Percentiles rank a stretch among this genome's conserved stretches.
Evolutionary conservation across 768 basidiomycete species (phyloP).

Genomic region (Naganishia kalamii): DNA sequence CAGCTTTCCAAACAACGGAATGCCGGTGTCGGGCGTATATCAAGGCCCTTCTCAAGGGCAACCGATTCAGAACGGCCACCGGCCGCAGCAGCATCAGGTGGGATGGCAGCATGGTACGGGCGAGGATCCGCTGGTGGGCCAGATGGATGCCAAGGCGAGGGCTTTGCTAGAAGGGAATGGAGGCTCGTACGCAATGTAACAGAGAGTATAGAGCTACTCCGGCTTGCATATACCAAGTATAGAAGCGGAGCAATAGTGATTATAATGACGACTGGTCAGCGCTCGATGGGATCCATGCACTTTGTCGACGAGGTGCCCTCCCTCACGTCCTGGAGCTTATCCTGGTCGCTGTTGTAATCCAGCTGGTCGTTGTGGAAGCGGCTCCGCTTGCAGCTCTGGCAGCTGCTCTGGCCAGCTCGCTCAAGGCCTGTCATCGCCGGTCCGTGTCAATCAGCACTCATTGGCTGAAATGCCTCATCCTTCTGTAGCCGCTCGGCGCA

Average conservation of each 20-base stretch:
- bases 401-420: too few species aligned
- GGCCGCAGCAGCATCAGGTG: background rate
- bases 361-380: too few species aligned
- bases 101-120: slow-evolving; percentile 4
- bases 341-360: too few species aligned
- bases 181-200: background rate
- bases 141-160: slow-evolving; percentile 25
- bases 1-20: background rate
- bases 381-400: too few species aligned
- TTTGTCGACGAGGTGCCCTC: too few species aligned
- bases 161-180: slow-evolving; percentile 20
- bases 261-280: too few species aligned
- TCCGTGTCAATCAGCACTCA: too few species aligned
- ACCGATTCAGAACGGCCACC: background rate
- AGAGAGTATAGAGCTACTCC: background rate
- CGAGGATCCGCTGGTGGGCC: slow-evolving; percentile 6
- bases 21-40: background rate
- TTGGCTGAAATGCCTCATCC: too few species aligned
- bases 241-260: background rate
- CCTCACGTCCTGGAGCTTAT: too few species aligned
- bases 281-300: too few species aligned
- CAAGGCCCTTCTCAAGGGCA: background rate
- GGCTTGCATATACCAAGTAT: background rate
- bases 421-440: too few species aligned
- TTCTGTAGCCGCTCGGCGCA: background rate